Conservation (phyloP, 2,329 filamentous ascomycete species). For the Ascochyta koolunga region DNA sequence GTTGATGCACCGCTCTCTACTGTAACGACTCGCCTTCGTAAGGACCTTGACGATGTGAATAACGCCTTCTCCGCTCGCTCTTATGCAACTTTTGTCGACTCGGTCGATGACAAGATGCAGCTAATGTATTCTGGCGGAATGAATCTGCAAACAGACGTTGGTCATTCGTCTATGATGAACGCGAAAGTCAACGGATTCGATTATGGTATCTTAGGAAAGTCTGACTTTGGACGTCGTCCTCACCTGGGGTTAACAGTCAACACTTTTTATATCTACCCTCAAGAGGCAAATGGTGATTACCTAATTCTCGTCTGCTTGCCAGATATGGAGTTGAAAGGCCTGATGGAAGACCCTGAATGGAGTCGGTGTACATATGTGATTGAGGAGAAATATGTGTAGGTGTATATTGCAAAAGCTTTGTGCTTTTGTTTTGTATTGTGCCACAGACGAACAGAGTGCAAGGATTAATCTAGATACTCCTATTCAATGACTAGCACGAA, state of each 20-base stretch:
- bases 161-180: slow-evolving; percentile 24
- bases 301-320: slow-evolving; percentile 1
- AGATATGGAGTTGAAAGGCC: slow-evolving; percentile 3
- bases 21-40: slow-evolving; percentile 25
- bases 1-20: slow-evolving; percentile 20
- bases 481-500: no score
- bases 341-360: slow-evolving; percentile 6
- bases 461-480: no score
- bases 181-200: slow-evolving; percentile 21
- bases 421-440: no score
- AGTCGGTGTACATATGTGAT: background rate
- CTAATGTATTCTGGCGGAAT: slow-evolving; percentile 32
- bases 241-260: slow-evolving; percentile 1
- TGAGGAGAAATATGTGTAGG: background rate
- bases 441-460: no score
- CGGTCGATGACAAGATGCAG: slow-evolving; percentile 31
- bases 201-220: slow-evolving; percentile 15
- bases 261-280: slow-evolving; percentile 16
- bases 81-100: slow-evolving; percentile 38
- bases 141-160: slow-evolving; percentile 17
- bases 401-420: no score
- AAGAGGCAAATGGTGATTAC: background rate
- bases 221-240: slow-evolving; percentile 14
- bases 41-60: slow-evolving; percentile 29
- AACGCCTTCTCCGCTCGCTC: slow-evolving; percentile 33